These are phyloP conservation scores for Plasmodium gallinaceum DNA, from an alignment of 169 alveolate genomes.

Conservation along the genomic window DNA sequence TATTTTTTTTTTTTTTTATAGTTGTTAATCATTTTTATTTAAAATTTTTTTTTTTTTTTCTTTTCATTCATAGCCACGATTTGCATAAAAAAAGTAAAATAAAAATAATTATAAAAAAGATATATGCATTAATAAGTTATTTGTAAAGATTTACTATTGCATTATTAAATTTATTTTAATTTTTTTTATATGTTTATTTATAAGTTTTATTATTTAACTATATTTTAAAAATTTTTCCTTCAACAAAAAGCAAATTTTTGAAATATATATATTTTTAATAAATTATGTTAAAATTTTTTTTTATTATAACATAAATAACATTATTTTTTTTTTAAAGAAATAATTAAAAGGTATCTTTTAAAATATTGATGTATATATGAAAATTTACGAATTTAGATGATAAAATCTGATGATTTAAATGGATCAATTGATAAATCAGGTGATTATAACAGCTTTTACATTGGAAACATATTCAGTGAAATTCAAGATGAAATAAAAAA, in stretches of 20 bases:
- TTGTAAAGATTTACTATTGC: conserved; percentile 10
- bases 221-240: too few species aligned
- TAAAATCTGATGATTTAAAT: conserved; percentile 48
- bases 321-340: background rate
- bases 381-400: conserved; percentile 19
- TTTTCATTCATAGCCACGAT: conserved; percentile 9
- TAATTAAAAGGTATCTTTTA: background rate
- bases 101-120: conserved; percentile 2
- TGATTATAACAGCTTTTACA: conserved; percentile 32
- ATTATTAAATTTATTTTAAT: background rate
- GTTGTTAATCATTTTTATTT: too few species aligned
- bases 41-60: conserved; percentile 29
- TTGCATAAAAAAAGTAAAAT: background rate
- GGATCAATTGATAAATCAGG: conserved; percentile 37
- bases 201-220: background rate
- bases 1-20: background rate
- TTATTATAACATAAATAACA: too few species aligned
- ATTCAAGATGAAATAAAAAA: conserved; percentile 72
- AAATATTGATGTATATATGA: background rate
- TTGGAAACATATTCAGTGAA: conserved; percentile 72
- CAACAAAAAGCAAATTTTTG: too few species aligned
- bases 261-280: too few species aligned
- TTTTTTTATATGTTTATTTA: background rate
- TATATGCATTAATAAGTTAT: conserved; percentile 5
- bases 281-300: too few species aligned